phyloP scores from a whole-genome alignment of 2,329 filamentous ascomycete genomes.

The Pseudopyrenochaeta lycopersici region DNA sequence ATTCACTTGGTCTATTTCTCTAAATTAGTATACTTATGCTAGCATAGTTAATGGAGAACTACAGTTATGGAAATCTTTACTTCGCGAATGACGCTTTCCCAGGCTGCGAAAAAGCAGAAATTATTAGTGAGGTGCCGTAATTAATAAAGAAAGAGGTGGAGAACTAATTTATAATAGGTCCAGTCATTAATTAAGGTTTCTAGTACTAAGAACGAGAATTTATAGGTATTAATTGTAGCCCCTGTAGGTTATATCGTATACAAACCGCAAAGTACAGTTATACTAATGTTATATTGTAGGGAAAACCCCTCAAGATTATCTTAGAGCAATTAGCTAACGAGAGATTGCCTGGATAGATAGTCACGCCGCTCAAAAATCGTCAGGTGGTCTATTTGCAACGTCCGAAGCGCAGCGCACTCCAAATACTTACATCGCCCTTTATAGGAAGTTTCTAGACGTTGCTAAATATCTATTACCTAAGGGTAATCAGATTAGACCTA shows the following conservation, averaged over 20 bases:
- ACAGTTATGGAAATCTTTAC: slow-evolving; percentile 52
- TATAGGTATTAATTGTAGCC: slow-evolving; percentile 51
- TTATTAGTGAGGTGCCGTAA: slow-evolving; percentile 31
- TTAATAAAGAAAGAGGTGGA: slow-evolving; percentile 42
- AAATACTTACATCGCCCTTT: slow-evolving; percentile 41
- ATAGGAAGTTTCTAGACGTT: slow-evolving; percentile 44
- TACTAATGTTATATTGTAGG: slow-evolving; percentile 32
- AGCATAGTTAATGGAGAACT: slow-evolving; percentile 16
- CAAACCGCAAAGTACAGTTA: slow-evolving; percentile 7
- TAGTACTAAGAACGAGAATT: slow-evolving; percentile 47
- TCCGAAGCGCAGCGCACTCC: slow-evolving; percentile 25
- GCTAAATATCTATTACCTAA: slow-evolving; percentile 39
- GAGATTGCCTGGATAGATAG: slow-evolving; percentile 48
- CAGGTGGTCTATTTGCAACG: slow-evolving; percentile 28
- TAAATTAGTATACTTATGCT: slow-evolving; percentile 1
- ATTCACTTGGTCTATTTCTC: slow-evolving; percentile 40
- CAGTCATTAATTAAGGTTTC: slow-evolving; percentile 45
- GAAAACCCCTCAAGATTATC: slow-evolving; percentile 45
- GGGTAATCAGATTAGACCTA: slow-evolving; percentile 29
- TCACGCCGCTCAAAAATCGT: slow-evolving; percentile 24
- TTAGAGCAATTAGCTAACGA: slow-evolving; percentile 38
- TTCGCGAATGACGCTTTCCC: slow-evolving; percentile 42
- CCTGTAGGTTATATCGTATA: slow-evolving; percentile 42
- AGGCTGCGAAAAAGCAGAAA: slow-evolving; percentile 39
- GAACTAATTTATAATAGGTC: slow-evolving; percentile 49